Evolutionary conservation across 306 rosid genomes (phyloP).

Genomic region (Castanea mollissima): DNA sequence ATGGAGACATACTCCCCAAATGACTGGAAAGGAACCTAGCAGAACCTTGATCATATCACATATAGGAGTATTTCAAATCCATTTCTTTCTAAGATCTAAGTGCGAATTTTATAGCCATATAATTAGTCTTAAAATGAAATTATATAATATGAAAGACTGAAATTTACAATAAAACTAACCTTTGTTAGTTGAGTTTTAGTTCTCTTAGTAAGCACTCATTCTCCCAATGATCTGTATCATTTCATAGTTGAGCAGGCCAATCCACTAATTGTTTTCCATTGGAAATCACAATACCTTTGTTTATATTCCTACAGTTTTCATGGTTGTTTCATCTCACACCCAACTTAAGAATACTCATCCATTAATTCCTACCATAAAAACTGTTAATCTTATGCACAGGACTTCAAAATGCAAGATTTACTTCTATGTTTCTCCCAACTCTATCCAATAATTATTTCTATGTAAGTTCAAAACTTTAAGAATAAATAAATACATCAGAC

Average conservation of each 20-base stretch:
- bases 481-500: neutral
- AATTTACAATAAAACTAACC: neutral
- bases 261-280: neutral
- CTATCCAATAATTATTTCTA: too few species aligned
- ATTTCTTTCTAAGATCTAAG: neutral
- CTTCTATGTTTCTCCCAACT: neutral
- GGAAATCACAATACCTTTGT: neutral
- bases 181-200: neutral
- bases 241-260: neutral
- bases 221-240: neutral
- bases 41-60: neutral
- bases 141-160: too few species aligned
- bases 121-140: neutral
- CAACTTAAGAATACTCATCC: neutral
- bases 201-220: neutral
- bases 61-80: conserved; percentile 7
- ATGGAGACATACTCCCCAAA: neutral
- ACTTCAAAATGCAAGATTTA: neutral
- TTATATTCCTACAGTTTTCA: neutral
- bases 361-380: neutral
- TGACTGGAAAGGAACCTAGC: conserved; percentile 1
- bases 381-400: neutral
- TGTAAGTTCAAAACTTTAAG: conserved; percentile 1
- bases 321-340: neutral
- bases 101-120: neutral